Evolutionary conservation across 2,329 filamentous ascomycete genomes (phyloP), one percentile per base, ranked within the genome.

Genomic region (Blumeriella jaapii): DNA sequence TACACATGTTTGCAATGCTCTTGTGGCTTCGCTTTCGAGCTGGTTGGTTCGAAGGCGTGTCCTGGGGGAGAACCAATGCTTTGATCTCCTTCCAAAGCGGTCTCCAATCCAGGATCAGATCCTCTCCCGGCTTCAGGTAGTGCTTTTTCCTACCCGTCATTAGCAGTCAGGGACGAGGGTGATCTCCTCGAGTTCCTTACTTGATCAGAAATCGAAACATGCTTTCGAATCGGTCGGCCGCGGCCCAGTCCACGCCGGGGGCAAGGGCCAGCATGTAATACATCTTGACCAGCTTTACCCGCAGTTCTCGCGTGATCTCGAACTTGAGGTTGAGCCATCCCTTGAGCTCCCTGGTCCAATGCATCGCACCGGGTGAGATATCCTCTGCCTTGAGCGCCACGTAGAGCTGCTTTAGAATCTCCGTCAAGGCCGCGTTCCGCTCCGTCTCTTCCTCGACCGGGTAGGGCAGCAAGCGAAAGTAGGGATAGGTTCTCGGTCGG

Each of bases 251-350:
- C 37, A 98, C 68, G 3, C 93, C 91, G 0, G 89, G 91, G 17
- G 91, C 84, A 41, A 98, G 69, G 4, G 85, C 72, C 40, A 98
- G 78, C 61, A 94, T 86, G 61, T 94, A 98, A 63, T 95, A 98
- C 23, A 98, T 69, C 61, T 80, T 82, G 18, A 91, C 82, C 18
- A 98, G 72, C 59, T 75, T 84, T 31, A 86, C 77, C 39, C 93
- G 73, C 48, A 87, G 77, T 55, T 81, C 78, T 51, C 83, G 76
- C 30, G 85, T 84, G 56, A 94, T 85, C 62, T 98, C 89, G 56
- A 98, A 98, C 67, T 98, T 98, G 60, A 98, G 75, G 35, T 81
- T 82, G 47, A 98, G 69, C 91, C 93, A 98, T 60, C 82, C 84
- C 55, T 87, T 77, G 30, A 98, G 78, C 70, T 98, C 91, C 48